Conservation (phyloP, 2,329 filamentous ascomycete genomes). For the Diplodia sapinea region DNA sequence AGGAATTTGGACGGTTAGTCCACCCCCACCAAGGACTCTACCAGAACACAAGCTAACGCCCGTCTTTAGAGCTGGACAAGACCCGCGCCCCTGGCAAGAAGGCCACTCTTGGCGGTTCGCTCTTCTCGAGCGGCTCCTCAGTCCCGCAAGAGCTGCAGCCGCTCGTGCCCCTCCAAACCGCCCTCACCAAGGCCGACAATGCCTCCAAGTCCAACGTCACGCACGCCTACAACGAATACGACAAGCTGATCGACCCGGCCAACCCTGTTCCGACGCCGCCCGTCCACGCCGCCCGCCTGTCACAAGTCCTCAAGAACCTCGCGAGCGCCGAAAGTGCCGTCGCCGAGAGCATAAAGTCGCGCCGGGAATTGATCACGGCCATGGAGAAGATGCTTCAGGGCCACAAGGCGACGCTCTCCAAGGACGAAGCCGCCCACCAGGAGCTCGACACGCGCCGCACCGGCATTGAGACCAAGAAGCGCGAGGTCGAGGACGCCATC, state of each 20-base stretch:
- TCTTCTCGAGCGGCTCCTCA: conserved; percentile 66
- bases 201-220: conserved; percentile 70
- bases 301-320: conserved; percentile 85
- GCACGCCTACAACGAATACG: conserved; percentile 79
- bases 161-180: conserved; percentile 75
- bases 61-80: conserved; percentile 60
- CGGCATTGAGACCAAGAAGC: conserved; percentile 80
- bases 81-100: conserved; percentile 58
- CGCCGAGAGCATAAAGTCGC: conserved; percentile 85
- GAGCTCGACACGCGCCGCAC: conserved; percentile 70
- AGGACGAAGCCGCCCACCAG: conserved; percentile 70
- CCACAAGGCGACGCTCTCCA: conserved; percentile 71
- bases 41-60: conserved; percentile 28
- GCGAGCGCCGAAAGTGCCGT: conserved; percentile 89
- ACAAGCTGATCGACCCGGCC: conserved; percentile 77
- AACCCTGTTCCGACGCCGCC: conserved; percentile 77
- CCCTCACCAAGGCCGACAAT: conserved; percentile 73
- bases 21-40: not conserved
- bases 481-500: conserved; percentile 88
- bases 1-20: conserved; percentile 74
- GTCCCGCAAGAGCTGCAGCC: conserved; percentile 78
- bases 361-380: conserved; percentile 75
- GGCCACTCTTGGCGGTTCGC: conserved; percentile 68
- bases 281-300: conserved; percentile 88
- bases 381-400: conserved; percentile 81